phyloP scores from a whole-genome alignment of 1,139 yeast species.

The Lipomyces yarrowii region DNA sequence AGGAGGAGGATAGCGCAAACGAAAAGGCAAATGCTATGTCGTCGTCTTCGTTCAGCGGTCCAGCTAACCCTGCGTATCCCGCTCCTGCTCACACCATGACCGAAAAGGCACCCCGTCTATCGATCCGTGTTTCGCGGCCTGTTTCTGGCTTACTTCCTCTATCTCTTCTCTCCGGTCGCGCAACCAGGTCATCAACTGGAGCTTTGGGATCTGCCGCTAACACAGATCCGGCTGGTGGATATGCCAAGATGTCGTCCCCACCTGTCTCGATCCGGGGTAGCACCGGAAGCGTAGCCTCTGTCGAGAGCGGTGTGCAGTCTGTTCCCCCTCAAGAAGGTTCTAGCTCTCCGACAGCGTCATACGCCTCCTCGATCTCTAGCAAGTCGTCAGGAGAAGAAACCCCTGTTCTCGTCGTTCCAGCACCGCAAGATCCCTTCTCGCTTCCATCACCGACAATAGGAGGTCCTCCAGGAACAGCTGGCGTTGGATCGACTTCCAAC shows the following conservation, averaged over 20 bases:
- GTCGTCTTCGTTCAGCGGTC: slow-evolving; percentile 4
- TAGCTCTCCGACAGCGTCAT: slow-evolving; percentile 29
- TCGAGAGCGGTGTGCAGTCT: slow-evolving; percentile 6
- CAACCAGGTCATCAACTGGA: slow-evolving; percentile 21
- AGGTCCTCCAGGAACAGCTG: slow-evolving; percentile 20
- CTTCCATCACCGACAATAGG: slow-evolving; percentile 24
- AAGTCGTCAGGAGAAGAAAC: slow-evolving; percentile 24
- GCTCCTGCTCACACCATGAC: slow-evolving; percentile 12
- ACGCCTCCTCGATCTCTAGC: slow-evolving; percentile 19
- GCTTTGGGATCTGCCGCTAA: slow-evolving; percentile 6
- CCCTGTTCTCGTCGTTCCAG: slow-evolving; percentile 22
- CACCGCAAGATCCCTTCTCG: slow-evolving; percentile 25
- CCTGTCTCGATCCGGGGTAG: slow-evolving; percentile 5
- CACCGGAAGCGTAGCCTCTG: slow-evolving; percentile 7
- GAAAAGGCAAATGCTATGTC: slow-evolving; percentile 4
- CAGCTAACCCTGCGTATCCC: neutral
- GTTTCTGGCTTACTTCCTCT: slow-evolving; percentile 28
- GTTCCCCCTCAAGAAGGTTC: slow-evolving; percentile 31
- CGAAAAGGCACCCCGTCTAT: slow-evolving; percentile 24
- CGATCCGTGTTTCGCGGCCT: slow-evolving; percentile 27
- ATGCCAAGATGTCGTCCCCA: slow-evolving; percentile 11
- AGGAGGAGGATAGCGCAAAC: slow-evolving; percentile 5
- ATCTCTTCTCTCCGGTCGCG: slow-evolving; percentile 29
- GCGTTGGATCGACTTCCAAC: slow-evolving; percentile 26
- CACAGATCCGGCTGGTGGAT: neutral